Evolutionary conservation across 2,329 filamentous ascomycete species (phyloP).

Genomic region (Penicillium sp.): DNA sequence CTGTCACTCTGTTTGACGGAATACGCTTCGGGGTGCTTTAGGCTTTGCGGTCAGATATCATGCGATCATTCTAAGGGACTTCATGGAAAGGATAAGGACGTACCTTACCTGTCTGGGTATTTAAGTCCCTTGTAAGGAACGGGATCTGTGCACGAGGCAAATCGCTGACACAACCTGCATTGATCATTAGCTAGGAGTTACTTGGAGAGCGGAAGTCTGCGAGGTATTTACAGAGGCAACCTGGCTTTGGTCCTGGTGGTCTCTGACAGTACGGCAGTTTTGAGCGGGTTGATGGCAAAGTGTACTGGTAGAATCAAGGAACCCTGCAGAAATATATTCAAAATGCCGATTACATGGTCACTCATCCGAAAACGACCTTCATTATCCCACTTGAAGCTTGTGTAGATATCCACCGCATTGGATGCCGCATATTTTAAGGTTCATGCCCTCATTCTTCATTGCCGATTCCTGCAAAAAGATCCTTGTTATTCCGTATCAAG

Average conservation of each 20-base stretch:
- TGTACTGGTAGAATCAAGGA: background rate
- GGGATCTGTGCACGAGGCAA: slow-evolving; percentile 3
- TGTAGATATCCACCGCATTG: background rate
- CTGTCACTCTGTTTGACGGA: background rate
- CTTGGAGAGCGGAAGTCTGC: background rate
- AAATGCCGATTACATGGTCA: background rate
- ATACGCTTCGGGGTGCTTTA: slow-evolving; percentile 4
- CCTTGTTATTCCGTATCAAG: slow-evolving; percentile 1
- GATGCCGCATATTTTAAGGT: slow-evolving; percentile 1
- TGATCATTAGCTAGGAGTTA: slow-evolving; percentile 1
- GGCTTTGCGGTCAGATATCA: slow-evolving; percentile 2
- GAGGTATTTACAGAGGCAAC: slow-evolving; percentile 2
- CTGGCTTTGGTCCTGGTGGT: background rate
- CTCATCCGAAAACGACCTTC: slow-evolving; percentile 1
- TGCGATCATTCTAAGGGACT: slow-evolving; percentile 3
- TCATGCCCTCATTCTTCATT: slow-evolving; percentile 1
- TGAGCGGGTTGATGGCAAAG: background rate
- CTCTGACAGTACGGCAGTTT: slow-evolving; percentile 4
- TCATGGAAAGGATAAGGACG: slow-evolving; percentile 3
- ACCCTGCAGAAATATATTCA: slow-evolving; percentile 2
- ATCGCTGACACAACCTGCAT: slow-evolving; percentile 1
- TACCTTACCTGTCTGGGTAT: slow-evolving; percentile 2
- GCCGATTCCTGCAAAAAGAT: background rate
- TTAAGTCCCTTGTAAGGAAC: slow-evolving; percentile 5
- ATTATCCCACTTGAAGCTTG: slow-evolving; percentile 2